Evolutionary conservation across 2,329 filamentous ascomycete species (phyloP).

Genomic region (Polytolypa hystricis): DNA sequence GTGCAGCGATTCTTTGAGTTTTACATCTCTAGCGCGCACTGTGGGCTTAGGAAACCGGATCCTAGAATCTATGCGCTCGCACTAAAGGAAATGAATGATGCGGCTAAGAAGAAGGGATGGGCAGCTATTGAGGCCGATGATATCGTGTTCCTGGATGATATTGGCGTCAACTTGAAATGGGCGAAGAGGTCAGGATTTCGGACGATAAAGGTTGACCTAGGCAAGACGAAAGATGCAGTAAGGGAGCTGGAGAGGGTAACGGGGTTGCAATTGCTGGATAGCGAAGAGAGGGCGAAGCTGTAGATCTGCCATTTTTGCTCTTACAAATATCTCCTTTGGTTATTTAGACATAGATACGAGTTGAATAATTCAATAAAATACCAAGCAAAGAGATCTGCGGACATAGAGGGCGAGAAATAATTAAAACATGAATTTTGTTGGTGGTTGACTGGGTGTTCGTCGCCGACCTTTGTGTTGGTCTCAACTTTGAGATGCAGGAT

Average conservation of each 20-base stretch:
- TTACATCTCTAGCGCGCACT: constrained; percentile 76
- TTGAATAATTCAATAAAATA: not conserved
- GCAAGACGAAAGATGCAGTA: constrained; percentile 69
- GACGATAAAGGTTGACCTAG: constrained; percentile 77
- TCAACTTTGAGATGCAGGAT: constrained; percentile 24
- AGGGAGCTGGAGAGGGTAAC: constrained; percentile 66
- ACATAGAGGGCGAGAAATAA: too few relatives aligned
- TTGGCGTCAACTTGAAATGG: constrained; percentile 82
- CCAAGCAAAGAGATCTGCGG: too few relatives aligned
- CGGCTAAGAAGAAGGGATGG: constrained; percentile 47
- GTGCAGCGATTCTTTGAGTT: constrained; percentile 66
- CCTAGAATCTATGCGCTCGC: constrained; percentile 68
- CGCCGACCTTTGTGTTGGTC: constrained; percentile 24
- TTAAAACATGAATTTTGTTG: too few relatives aligned
- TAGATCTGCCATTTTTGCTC: constrained; percentile 11
- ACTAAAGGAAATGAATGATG: constrained; percentile 53
- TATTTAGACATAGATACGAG: not conserved
- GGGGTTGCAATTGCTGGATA: constrained; percentile 44
- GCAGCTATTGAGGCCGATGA: constrained; percentile 50
- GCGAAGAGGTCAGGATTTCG: constrained; percentile 62
- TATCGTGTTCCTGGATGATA: constrained; percentile 83
- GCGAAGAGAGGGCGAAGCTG: constrained; percentile 26
- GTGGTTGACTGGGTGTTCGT: constrained; percentile 18
- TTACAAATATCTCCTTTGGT: too few relatives aligned
- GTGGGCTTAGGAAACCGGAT: constrained; percentile 81